Percentiles rank a stretch among this genome's conserved stretches.
phyloP scores from a whole-genome alignment of 2,329 filamentous ascomycete species.

The Diaporthe citriasiana region DNA sequence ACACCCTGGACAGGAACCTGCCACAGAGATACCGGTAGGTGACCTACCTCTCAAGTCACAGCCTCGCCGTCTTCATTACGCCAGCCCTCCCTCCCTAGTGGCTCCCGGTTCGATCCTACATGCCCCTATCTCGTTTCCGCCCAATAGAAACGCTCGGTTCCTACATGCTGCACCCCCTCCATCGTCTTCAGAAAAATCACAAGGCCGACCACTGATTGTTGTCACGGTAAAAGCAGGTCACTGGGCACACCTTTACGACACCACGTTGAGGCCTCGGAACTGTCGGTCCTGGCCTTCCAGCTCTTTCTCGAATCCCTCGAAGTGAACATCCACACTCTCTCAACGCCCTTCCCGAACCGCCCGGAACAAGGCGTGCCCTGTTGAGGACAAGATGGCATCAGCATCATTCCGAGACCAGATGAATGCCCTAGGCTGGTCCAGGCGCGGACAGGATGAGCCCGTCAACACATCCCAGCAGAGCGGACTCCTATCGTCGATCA shows the following conservation, averaged over 20 bases:
- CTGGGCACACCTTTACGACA: constrained; percentile 46
- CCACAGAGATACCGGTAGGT: constrained; percentile 30
- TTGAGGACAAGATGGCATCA: constrained; percentile 76
- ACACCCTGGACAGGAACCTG: constrained; percentile 28
- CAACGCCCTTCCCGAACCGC: constrained; percentile 20
- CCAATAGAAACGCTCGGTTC: constrained; percentile 44
- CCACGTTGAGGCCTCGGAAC: constrained; percentile 37
- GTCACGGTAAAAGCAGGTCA: constrained; percentile 46
- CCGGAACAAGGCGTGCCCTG: constrained; percentile 22
- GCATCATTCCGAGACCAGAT: constrained; percentile 93
- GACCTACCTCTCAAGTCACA: constrained; percentile 26
- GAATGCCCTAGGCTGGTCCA: constrained; percentile 94
- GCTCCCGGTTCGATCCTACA: constrained; percentile 43
- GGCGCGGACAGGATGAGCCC: constrained; percentile 82
- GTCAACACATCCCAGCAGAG: constrained; percentile 79
- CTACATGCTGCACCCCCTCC: constrained; percentile 42
- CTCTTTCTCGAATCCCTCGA: neutral
- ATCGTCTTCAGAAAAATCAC: constrained; percentile 45
- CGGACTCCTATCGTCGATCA: constrained; percentile 84
- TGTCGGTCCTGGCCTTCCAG: constrained; percentile 30
- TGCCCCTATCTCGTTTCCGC: constrained; percentile 39
- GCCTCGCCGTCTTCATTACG: constrained; percentile 39
- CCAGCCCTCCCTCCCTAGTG: constrained; percentile 43
- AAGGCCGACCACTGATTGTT: constrained; percentile 46
- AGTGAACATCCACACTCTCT: neutral